phyloP scores from a whole-genome alignment of 2,329 filamentous ascomycete genomes.

The Microsporum ferrugineum region DNA sequence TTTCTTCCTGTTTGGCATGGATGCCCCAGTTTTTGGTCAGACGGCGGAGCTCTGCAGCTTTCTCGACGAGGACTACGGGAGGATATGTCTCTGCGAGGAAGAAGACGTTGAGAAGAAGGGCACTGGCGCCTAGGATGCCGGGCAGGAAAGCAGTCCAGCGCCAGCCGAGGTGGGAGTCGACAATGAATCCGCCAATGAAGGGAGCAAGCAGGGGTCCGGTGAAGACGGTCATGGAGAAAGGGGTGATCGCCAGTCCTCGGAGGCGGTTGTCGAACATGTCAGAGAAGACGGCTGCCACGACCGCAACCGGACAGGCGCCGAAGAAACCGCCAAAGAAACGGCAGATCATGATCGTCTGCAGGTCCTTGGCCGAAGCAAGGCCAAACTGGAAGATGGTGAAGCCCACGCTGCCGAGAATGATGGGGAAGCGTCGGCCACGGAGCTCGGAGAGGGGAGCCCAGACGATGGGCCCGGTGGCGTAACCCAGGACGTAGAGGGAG shows the following conservation, averaged over 20 bases:
- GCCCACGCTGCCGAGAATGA: slow-evolving; percentile 40
- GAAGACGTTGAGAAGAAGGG: slow-evolving; percentile 39
- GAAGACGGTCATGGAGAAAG: slow-evolving; percentile 44
- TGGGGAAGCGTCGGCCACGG: slow-evolving; percentile 38
- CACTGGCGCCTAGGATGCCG: slow-evolving; percentile 45
- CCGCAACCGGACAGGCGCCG: slow-evolving; percentile 42
- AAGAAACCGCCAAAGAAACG: slow-evolving; percentile 45
- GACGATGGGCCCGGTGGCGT: slow-evolving; percentile 38
- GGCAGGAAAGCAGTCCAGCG: slow-evolving; percentile 46
- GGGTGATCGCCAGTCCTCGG: slow-evolving; percentile 36
- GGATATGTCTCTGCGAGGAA: slow-evolving; percentile 50
- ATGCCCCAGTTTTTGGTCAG: slow-evolving; percentile 51
- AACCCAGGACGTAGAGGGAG: slow-evolving; percentile 36
- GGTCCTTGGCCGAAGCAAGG: slow-evolving; percentile 40
- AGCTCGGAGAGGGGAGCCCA: slow-evolving; percentile 46
- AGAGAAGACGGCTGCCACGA: slow-evolving; percentile 45
- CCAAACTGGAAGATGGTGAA: slow-evolving; percentile 42
- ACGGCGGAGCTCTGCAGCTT: slow-evolving; percentile 44
- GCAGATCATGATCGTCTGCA: slow-evolving; percentile 43
- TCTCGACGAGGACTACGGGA: slow-evolving; percentile 46
- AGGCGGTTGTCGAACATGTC: slow-evolving; percentile 45
- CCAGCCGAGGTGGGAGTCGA: slow-evolving; percentile 42
- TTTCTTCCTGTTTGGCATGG: slow-evolving; percentile 48
- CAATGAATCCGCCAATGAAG: slow-evolving; percentile 46
- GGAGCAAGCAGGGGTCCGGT: slow-evolving; percentile 43